phyloP scores from a whole-genome alignment of 2,329 filamentous ascomycete genomes.

The Paraphaeosphaeria sporulosa region DNA sequence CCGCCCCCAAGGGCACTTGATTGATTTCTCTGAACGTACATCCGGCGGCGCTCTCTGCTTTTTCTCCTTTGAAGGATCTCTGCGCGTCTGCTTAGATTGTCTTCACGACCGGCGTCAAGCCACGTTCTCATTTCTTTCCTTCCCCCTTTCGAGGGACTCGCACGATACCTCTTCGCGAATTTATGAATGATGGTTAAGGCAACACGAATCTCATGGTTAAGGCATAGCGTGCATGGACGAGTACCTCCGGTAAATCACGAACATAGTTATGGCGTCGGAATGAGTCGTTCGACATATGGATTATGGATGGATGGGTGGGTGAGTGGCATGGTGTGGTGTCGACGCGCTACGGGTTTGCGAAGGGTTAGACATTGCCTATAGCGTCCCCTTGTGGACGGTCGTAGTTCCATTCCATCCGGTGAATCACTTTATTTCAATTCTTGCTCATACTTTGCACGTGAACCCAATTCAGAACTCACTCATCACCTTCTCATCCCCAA shows the following conservation, averaged over 20 bases:
- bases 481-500: conserved; percentile 48
- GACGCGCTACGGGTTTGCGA: background rate
- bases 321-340: background rate
- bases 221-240: conserved; percentile 1
- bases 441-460: too few species aligned
- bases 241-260: background rate
- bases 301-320: background rate
- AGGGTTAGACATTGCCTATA: background rate
- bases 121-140: conserved; percentile 1
- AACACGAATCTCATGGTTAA: background rate
- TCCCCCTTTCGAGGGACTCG: background rate
- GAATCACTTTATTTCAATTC: background rate
- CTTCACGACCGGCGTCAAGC: conserved; percentile 7
- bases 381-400: background rate
- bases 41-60: background rate
- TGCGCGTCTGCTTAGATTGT: background rate
- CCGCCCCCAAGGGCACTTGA: background rate
- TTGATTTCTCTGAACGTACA: background rate
- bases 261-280: background rate
- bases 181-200: conserved; percentile 3
- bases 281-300: background rate
- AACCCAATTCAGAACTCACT: conserved; percentile 24
- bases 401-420: background rate
- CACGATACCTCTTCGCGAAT: conserved; percentile 6
- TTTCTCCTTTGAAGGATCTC: background rate